Conservation (phyloP, 495 filamentous ascomycete genomes). For the Astrothelium subdiscretum region DNA sequence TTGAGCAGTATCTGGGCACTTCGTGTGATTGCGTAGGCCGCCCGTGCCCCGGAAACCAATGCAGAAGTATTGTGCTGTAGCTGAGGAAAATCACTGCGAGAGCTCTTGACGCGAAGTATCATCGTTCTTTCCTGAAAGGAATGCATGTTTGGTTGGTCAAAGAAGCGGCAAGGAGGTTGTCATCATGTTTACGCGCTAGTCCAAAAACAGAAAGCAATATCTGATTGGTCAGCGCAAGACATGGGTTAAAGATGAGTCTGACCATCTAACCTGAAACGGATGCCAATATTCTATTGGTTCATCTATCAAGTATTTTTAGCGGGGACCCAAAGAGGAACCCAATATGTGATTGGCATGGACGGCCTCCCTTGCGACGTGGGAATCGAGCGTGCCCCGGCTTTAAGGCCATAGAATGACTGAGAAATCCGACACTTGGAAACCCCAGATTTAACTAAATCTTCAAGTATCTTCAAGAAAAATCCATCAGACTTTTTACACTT, state of each 20-base stretch:
- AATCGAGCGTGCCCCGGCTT: neutral
- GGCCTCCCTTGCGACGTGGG: neutral
- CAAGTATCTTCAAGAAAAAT: too few species aligned
- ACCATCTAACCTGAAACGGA: neutral
- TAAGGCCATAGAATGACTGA: neutral
- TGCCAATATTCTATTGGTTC: neutral
- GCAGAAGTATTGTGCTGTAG: neutral
- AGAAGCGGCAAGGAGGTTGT: neutral
- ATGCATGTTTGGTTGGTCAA: neutral
- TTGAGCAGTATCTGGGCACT: neutral
- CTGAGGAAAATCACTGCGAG: neutral
- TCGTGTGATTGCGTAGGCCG: neutral
- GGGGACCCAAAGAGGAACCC: neutral
- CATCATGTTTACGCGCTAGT: neutral
- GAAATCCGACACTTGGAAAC: neutral
- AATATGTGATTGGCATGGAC: neutral
- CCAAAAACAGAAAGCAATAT: neutral
- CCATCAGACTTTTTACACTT: neutral
- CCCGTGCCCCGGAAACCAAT: neutral
- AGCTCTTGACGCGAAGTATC: neutral
- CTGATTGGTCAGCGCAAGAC: neutral
- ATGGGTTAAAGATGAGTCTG: neutral
- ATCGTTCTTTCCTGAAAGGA: neutral
- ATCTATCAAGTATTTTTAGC: neutral
- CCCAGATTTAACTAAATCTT: neutral